Base-by-base conservation (phyloP, 306 rosid genomes). In the Cucurbita pepo region DNA sequence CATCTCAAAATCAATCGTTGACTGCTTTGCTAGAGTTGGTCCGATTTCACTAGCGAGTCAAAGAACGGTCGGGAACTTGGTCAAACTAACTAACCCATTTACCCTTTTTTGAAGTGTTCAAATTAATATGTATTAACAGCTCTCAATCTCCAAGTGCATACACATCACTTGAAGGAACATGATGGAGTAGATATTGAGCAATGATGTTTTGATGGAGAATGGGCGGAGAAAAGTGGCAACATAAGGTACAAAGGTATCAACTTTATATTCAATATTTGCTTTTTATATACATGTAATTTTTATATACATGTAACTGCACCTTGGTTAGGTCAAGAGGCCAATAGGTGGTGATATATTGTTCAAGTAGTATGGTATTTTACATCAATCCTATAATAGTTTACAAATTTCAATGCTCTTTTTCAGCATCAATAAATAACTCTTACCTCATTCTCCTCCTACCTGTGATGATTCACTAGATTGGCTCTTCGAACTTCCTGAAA, bases 401-500 rank as follows among this genome's bases (percentile, higher is more conserved):
- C 54, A 66, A 22, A 61, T 19, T 66, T 44, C 40, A 18, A 10
- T 48, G 15, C 70, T 67, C 56, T 18, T 4, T 69, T 47, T 7
- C 36, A 69, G 15, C 57, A 25, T 66, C 36, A 47, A 69, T 13
- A 9, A 69, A 48, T 48, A 69, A 69, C 7, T 69, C 57, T 12
- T 55, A 76, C 83, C 85, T 71, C 73, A 56, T 36, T 79, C 51
- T 45, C 56, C 83, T 74, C 69, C 82, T 62, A 72, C 15, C 3
- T 48, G 65, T 11, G 86, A 71, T 43, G 82, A 84, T 48, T 82
- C 56, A 72, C 80, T 78, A 5, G 87, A 81, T 15, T 52, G 78
- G 80, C 83, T 79, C 58, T 44, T 78, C 18, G 77, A 79, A 69
- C 81, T 79, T 78, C 56, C 89, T n/a, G 87, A 77, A 63, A 40